phyloP scores from a whole-genome alignment of 2,329 filamentous ascomycete genomes.

The Fusarium sterilihyphosum region DNA sequence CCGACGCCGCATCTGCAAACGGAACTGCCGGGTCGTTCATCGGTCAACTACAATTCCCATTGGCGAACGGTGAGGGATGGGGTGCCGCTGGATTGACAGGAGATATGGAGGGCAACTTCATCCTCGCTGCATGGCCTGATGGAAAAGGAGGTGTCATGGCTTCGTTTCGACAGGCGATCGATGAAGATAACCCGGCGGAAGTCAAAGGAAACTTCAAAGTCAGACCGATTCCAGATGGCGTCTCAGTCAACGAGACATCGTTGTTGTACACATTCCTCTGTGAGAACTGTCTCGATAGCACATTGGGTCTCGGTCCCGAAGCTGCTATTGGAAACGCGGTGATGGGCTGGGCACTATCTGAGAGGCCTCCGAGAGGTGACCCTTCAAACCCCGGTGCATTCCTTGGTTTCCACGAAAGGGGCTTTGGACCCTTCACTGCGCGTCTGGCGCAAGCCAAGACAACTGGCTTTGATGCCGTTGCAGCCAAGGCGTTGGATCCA shows the following conservation, averaged over 20 bases:
- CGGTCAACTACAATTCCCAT: neutral
- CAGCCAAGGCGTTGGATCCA: neutral
- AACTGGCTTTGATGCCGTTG: neutral
- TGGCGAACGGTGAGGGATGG: neutral
- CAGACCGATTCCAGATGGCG: neutral
- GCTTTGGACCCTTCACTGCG: neutral
- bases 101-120: constrained; percentile 16
- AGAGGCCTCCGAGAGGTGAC: neutral
- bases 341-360: constrained; percentile 3
- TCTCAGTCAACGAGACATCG: neutral
- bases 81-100: constrained; percentile 6
- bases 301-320: neutral
- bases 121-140: constrained; percentile 1
- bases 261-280: constrained; percentile 5
- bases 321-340: constrained; percentile 2
- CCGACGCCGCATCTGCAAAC: neutral
- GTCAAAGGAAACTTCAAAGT: constrained; percentile 11
- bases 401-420: constrained; percentile 1
- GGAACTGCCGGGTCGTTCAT: neutral
- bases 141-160: constrained; percentile 16
- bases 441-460: neutral
- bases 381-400: neutral
- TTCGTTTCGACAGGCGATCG: constrained; percentile 8
- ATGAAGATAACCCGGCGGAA: neutral
- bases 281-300: constrained; percentile 5